Percentiles rank a stretch among this genome's conserved stretches.
Conservation (phyloP, 345 rosid species). For the Nephelium lappaceum region DNA sequence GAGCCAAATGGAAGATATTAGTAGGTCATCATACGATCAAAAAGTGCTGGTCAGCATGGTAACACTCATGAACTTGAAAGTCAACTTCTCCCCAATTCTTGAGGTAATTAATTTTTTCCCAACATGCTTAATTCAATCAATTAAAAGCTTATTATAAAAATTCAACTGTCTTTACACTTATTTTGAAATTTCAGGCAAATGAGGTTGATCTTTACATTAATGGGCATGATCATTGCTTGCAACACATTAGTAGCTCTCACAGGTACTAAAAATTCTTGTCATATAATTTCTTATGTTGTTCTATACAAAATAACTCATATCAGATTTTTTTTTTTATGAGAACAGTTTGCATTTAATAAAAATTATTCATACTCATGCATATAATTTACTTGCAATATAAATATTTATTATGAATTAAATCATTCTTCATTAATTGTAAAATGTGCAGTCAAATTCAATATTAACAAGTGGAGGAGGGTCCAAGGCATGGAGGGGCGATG, state of each 20-base stretch:
- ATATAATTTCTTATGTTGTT: too few species aligned
- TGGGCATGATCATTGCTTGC: constrained; percentile 37
- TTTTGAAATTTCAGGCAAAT: constrained; percentile 20
- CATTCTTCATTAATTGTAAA: too few species aligned
- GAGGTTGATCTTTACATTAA: constrained; percentile 33
- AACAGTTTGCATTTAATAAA: background rate
- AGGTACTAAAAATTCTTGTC: constrained; percentile 2
- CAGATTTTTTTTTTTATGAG: background rate
- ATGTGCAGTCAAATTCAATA: constrained; percentile 17
- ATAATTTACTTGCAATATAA: too few species aligned
- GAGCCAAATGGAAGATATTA: constrained; percentile 37
- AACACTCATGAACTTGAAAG: constrained; percentile 23
- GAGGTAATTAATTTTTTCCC: constrained; percentile 12
- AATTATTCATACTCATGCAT: too few species aligned
- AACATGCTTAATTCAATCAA: background rate
- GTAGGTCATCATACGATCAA: constrained; percentile 37
- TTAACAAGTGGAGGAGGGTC: constrained; percentile 27
- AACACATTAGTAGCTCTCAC: constrained; percentile 23
- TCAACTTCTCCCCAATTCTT: constrained; percentile 37
- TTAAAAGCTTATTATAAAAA: background rate
- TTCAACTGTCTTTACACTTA: background rate
- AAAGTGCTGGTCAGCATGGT: constrained; percentile 32
- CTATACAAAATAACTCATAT: too few species aligned
- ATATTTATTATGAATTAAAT: too few species aligned
- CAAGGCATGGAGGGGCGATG: constrained; percentile 23